Conservation (phyloP, 2,329 filamentous ascomycete species). For the Botrytis cinerea region DNA sequence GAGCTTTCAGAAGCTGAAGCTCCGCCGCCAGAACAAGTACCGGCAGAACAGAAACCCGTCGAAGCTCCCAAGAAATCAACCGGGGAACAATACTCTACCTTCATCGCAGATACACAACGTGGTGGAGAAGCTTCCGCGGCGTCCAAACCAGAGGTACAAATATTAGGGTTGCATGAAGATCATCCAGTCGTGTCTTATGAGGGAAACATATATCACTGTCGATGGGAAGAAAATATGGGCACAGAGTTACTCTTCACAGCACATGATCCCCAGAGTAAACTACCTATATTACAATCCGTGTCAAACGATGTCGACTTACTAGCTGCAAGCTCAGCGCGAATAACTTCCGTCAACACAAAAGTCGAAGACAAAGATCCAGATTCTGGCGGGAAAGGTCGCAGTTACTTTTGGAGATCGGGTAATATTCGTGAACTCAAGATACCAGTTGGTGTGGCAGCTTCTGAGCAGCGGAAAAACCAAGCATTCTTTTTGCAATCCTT, state of each 20-base stretch:
- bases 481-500: slow-evolving; percentile 64
- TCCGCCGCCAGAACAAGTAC: slow-evolving; percentile 29
- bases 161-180: slow-evolving; percentile 76
- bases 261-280: slow-evolving; percentile 46
- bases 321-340: slow-evolving; percentile 67
- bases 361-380: slow-evolving; percentile 20
- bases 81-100: not conserved
- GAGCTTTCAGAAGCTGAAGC: slow-evolving; percentile 38
- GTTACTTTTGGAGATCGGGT: slow-evolving; percentile 17
- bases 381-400: slow-evolving; percentile 2
- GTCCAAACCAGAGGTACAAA: slow-evolving; percentile 58
- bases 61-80: slow-evolving; percentile 3
- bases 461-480: slow-evolving; percentile 46
- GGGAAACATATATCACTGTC: slow-evolving; percentile 74
- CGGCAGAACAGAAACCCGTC: slow-evolving; percentile 23
- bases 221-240: slow-evolving; percentile 81
- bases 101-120: slow-evolving; percentile 26
- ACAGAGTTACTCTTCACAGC: slow-evolving; percentile 75
- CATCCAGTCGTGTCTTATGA: slow-evolving; percentile 81
- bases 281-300: slow-evolving; percentile 54
- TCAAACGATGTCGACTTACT: slow-evolving; percentile 68
- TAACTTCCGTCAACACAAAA: slow-evolving; percentile 57
- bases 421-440: slow-evolving; percentile 25
- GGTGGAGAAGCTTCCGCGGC: slow-evolving; percentile 16
- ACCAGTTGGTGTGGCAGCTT: slow-evolving; percentile 36